Conservation (phyloP, 352 stramenopile species). For the Pythium biforme region DNA sequence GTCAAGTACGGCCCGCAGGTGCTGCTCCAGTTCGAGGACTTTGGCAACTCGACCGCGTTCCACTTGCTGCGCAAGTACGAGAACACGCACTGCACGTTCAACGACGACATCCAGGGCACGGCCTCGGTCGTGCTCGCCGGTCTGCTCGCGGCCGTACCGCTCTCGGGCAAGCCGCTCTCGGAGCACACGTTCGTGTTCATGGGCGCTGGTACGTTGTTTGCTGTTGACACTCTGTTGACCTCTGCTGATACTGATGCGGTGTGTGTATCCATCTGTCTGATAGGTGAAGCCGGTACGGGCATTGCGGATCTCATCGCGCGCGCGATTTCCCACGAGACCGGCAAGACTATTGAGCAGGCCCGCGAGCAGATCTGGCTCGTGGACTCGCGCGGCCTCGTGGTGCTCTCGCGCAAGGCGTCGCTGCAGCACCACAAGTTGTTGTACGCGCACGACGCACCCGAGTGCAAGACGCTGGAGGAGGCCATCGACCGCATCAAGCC, state of each 20-base stretch:
- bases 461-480: conserved; percentile 64
- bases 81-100: conserved; percentile 89
- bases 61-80: conserved; percentile 82
- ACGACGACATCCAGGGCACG: conserved; percentile 97
- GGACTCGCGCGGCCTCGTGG: conserved; percentile 90
- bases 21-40: conserved; percentile 89
- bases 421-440: conserved; percentile 90
- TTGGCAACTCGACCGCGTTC: conserved; percentile 87
- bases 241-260: background rate
- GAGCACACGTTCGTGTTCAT: conserved; percentile 96
- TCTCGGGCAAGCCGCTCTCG: conserved; percentile 78
- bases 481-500: conserved; percentile 88
- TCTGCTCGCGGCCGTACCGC: conserved; percentile 65
- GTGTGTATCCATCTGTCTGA: conserved; percentile 1
- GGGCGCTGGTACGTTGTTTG: conserved; percentile 58
- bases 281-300: conserved; percentile 89
- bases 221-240: background rate
- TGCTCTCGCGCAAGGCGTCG: conserved; percentile 64
- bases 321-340: conserved; percentile 88
- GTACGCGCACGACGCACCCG: conserved; percentile 80
- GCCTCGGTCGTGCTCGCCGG: conserved; percentile 79
- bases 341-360: conserved; percentile 85
- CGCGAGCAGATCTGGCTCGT: conserved; percentile 92
- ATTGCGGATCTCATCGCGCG: conserved; percentile 93
- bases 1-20: conserved; percentile 85